These are phyloP conservation scores for Trametes coccinea DNA, from an alignment of 768 basidiomycete species.

Conservation along the genomic window DNA sequence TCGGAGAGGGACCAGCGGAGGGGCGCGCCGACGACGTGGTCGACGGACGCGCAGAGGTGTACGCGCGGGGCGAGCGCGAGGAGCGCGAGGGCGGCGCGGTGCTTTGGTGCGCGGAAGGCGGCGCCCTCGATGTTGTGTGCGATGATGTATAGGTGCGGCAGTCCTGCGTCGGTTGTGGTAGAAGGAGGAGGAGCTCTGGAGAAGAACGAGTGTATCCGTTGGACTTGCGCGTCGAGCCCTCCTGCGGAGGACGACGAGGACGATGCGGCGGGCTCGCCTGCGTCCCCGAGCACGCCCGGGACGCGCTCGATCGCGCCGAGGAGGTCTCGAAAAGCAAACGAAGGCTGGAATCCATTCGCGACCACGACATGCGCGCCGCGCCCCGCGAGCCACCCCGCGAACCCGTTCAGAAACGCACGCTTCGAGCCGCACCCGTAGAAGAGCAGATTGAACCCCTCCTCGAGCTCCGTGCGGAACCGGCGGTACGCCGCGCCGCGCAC, in stretches of 20 bases:
- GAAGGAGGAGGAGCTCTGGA: slow-evolving; percentile 18
- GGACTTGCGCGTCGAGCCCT: slow-evolving; percentile 60
- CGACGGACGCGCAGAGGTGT: slow-evolving; percentile 82
- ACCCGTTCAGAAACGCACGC: slow-evolving; percentile 68
- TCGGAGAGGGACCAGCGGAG: slow-evolving; percentile 82
- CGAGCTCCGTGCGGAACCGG: slow-evolving; percentile 69
- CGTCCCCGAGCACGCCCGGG: slow-evolving; percentile 30
- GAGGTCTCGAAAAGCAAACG: slow-evolving; percentile 36
- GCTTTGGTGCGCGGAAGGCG: slow-evolving; percentile 61
- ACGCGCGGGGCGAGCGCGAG: slow-evolving; percentile 75
- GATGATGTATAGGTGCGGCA: slow-evolving; percentile 67
- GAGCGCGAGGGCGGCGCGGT: slow-evolving; percentile 66
- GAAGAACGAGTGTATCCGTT: slow-evolving; percentile 67
- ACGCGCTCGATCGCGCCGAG: slow-evolving; percentile 57
- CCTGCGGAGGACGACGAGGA: slow-evolving; percentile 37
- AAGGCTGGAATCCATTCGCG: slow-evolving; percentile 26
- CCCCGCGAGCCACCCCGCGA: slow-evolving; percentile 54
- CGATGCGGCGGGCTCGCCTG: slow-evolving; percentile 27
- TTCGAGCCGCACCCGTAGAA: slow-evolving; percentile 94
- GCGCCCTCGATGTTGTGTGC: slow-evolving; percentile 89
- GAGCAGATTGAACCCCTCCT: slow-evolving; percentile 83
- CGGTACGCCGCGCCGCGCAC: slow-evolving; percentile 45
- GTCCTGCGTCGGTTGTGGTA: slow-evolving; percentile 28
- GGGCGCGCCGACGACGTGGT: slow-evolving; percentile 76
- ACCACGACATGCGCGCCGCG: slow-evolving; percentile 21